Percentiles rank a stretch among this genome's conserved stretches.
Conservation (phyloP, 805 yeast species). For the Candida patagonica region DNA sequence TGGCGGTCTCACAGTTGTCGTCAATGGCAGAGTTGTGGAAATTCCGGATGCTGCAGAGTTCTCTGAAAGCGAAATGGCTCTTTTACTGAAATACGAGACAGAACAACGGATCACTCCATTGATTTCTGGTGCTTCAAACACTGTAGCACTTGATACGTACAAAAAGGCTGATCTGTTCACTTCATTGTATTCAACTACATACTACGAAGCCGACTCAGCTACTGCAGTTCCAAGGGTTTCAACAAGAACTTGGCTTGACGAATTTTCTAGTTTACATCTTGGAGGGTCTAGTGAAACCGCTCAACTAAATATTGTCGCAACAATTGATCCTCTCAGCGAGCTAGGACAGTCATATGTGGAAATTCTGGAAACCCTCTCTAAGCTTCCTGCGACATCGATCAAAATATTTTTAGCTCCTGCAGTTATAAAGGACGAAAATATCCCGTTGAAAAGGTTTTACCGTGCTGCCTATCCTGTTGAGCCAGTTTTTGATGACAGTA, state of each 20-base stretch:
- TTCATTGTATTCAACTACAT: slow-evolving; percentile 15
- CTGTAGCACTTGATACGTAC: slow-evolving; percentile 7
- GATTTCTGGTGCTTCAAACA: slow-evolving; percentile 7
- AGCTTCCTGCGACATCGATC: slow-evolving; percentile 42
- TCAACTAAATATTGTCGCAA: slow-evolving; percentile 45
- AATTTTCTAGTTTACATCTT: slow-evolving; percentile 37
- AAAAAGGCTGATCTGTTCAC: slow-evolving; percentile 11
- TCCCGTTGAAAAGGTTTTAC: slow-evolving; percentile 53
- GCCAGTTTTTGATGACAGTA: slow-evolving; percentile 23
- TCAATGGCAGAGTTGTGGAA: slow-evolving; percentile 10
- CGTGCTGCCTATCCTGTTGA: slow-evolving; percentile 34
- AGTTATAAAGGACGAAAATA: slow-evolving; percentile 27
- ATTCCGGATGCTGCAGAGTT: slow-evolving; percentile 4
- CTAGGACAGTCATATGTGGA: slow-evolving; percentile 54
- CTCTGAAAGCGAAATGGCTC: slow-evolving; percentile 9
- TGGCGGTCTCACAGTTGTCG: slow-evolving; percentile 5
- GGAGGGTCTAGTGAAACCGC: slow-evolving; percentile 24
- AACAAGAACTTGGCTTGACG: slow-evolving; percentile 16
- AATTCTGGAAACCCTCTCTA: slow-evolving; percentile 32
- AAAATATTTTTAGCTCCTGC: slow-evolving; percentile 51
- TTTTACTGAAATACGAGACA: slow-evolving; percentile 20
- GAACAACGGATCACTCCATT: slow-evolving; percentile 12
- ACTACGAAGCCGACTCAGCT: slow-evolving; percentile 4
- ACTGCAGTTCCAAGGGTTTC: slow-evolving; percentile 16
- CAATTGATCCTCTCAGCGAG: slow-evolving; percentile 68